These are phyloP conservation scores for Boletus tylopilopsis DNA, from an alignment of 768 basidiomycete genomes.

Conservation along the genomic window DNA sequence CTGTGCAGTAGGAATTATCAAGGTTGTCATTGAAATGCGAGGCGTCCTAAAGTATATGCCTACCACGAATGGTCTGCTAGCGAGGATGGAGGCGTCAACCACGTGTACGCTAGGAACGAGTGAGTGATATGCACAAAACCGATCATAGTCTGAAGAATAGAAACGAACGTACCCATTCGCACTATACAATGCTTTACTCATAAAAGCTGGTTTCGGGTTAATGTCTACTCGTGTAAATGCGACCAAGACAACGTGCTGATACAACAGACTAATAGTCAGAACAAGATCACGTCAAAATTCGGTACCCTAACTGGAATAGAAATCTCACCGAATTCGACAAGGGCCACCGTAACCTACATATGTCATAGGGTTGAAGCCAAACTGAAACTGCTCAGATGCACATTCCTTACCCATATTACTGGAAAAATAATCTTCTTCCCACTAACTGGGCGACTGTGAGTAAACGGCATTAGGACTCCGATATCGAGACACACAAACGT, in stretches of 20 bases:
- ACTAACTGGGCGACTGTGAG: background rate
- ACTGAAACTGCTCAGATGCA: too few species aligned
- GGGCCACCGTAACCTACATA: conserved; percentile 1
- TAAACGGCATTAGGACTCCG: background rate
- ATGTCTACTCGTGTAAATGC: background rate
- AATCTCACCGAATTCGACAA: conserved; percentile 5
- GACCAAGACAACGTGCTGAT: background rate
- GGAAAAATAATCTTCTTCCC: background rate
- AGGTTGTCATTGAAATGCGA: too few species aligned
- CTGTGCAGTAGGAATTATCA: background rate
- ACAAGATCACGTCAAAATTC: background rate
- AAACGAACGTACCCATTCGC: background rate
- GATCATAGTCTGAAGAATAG: background rate
- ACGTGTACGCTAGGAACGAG: background rate
- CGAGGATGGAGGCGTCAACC: background rate
- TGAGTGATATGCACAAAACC: background rate
- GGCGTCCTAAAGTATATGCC: background rate
- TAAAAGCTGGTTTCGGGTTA: background rate
- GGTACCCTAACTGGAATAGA: background rate
- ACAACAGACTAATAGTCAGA: background rate
- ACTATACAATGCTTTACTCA: background rate
- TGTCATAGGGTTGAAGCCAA: background rate
- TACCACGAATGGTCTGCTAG: background rate
- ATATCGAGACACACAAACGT: background rate
- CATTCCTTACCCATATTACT: background rate